These are phyloP conservation scores for Magnolia officinalis DNA, from an alignment of 164 flowering plant species.

Conservation along the genomic window DNA sequence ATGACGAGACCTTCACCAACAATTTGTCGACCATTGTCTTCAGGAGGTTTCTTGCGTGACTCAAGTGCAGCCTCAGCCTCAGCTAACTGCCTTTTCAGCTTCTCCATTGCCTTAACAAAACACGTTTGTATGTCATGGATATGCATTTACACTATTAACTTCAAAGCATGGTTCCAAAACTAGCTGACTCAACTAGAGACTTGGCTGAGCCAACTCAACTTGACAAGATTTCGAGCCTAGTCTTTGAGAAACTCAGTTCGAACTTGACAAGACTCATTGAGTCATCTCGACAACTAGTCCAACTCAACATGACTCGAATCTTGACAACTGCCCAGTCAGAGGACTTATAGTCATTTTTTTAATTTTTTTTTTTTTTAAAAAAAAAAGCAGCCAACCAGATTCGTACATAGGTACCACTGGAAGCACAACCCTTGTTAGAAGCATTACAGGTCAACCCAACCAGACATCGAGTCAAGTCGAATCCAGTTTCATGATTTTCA, in stretches of 20 bases:
- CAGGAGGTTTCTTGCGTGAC: slow-evolving; percentile 77
- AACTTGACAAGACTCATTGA: background rate
- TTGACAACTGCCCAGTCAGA: no score
- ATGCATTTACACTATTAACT: background rate
- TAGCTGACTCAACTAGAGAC: no score
- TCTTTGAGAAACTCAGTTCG: background rate
- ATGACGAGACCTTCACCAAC: slow-evolving; percentile 94
- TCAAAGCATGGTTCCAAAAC: no score
- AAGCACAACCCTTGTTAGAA: no score
- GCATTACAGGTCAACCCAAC: background rate
- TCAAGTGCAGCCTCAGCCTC: slow-evolving; percentile 93
- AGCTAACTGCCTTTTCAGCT: slow-evolving; percentile 75
- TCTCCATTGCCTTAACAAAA: slow-evolving; percentile 62
- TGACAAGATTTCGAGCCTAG: no score
- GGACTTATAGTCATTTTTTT: no score
- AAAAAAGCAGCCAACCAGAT: no score
- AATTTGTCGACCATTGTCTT: slow-evolving; percentile 61
- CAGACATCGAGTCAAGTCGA: background rate
- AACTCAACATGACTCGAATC: background rate
- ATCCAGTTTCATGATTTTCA: background rate
- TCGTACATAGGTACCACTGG: no score
- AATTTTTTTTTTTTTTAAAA: no score
- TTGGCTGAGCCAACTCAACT: no score
- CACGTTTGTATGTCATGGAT: background rate
- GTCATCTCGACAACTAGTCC: background rate